Conservation (phyloP, 202 grass and related monocot species). For the Elaeis oleifera region DNA sequence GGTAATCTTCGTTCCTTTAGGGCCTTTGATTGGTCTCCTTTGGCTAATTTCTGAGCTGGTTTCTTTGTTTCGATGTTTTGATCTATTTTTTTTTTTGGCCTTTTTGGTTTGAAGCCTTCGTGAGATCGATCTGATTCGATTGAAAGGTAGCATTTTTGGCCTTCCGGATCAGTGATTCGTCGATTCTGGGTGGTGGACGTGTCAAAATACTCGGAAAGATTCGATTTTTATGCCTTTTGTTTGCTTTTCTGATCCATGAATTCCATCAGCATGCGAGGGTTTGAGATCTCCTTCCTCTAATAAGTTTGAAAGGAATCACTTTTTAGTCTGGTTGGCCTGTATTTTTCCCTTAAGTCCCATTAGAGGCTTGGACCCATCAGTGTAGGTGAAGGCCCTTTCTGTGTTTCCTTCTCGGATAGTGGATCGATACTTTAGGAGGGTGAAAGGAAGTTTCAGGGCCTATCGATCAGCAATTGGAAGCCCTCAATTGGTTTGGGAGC, state of each 20-base stretch:
- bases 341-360: not conserved
- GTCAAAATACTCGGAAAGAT: constrained; percentile 22
- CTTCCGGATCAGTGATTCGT: constrained; percentile 13
- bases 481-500: not conserved
- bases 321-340: not conserved
- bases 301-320: constrained; percentile 10
- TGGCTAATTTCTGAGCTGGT: not conserved
- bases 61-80: not conserved
- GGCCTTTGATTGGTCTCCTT: not conserved
- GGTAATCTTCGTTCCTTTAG: not conserved
- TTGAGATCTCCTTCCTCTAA: constrained; percentile 15
- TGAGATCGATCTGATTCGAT: constrained; percentile 24
- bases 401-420: not conserved
- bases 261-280: not conserved
- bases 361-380: not conserved
- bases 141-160: constrained; percentile 28
- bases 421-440: not conserved
- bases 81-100: not conserved
- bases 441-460: not conserved
- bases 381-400: not conserved
- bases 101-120: not conserved
- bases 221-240: constrained; percentile 13
- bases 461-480: not conserved
- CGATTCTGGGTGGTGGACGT: constrained; percentile 8
- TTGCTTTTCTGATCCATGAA: constrained; percentile 17